Percentiles rank a stretch among this genome's conserved stretches.
Conservation (phyloP, 441 rosid species). For the Euphorbia schlechtendalii region DNA sequence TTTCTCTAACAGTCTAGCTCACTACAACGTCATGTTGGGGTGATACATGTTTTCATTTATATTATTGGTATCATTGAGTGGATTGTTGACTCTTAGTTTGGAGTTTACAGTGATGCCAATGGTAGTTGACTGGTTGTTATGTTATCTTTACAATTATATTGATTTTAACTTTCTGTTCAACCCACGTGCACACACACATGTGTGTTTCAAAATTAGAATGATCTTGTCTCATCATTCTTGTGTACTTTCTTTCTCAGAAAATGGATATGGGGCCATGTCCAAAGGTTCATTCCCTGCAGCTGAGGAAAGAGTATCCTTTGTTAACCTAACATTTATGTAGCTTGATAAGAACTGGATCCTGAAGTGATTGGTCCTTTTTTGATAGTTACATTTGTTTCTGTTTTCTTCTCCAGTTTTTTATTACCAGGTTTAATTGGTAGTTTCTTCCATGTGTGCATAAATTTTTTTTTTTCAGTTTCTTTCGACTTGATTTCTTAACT, state of each 20-base stretch:
- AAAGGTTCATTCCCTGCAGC: constrained; percentile 90
- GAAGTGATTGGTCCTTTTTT: not conserved
- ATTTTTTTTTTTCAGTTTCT: not conserved
- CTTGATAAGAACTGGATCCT: not conserved
- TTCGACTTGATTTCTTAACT: constrained; percentile 26
- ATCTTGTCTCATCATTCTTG: not conserved
- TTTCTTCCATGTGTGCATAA: not conserved
- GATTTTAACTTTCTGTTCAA: no score
- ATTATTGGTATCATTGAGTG: not conserved
- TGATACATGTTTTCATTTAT: not conserved
- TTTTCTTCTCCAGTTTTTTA: not conserved
- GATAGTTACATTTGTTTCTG: not conserved
- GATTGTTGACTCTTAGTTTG: constrained; percentile 1
- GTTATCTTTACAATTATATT: no score
- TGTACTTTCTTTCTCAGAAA: not conserved
- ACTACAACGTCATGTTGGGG: no score
- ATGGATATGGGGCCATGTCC: constrained; percentile 99
- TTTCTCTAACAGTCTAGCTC: no score
- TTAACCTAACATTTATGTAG: not conserved
- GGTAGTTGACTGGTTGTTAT: no score
- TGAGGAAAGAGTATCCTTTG: constrained; percentile 91
- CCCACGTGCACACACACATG: not conserved
- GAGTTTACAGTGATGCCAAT: not conserved
- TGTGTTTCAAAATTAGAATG: constrained; percentile 1
- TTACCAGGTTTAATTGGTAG: not conserved